Base-by-base conservation (phyloP, 108 stramenopile genomes). In the Conticribra guillardii region DNA sequence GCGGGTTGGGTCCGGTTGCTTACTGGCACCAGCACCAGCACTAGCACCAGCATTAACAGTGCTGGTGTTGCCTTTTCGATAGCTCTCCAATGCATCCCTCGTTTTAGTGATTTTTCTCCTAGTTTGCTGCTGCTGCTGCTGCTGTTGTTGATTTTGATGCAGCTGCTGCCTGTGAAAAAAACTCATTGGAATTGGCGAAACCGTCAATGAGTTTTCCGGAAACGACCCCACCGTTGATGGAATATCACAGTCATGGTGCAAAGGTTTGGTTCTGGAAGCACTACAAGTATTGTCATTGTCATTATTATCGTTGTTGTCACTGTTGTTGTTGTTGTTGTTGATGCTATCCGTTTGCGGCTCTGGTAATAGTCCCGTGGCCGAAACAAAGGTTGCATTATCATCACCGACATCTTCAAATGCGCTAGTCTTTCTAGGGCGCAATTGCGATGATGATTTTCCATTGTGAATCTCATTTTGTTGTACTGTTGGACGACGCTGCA, bases 31-130 rank as follows among this genome's bases (percentile, higher is more conserved):
- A n/a, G n/a, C n/a, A n/a, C n/a, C n/a, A n/a, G n/a, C n/a, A n/a
- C n/a, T n/a, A n/a, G n/a, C n/a, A n/a, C n/a, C n/a, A n/a, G n/a
- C n/a, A n/a, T n/a, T n/a, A n/a, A n/a, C n/a, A n/a, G n/a, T n/a
- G n/a, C n/a, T n/a, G n/a, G n/a, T n/a, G n/a, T n/a, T n/a, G n/a
- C n/a, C n/a, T 41, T 41, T 41, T 41, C 81, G 70, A 55, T 84
- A 78, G 46, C 54, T 81, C 41, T 79, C 67, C 8, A 80, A 51
- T n/a, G 69, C 61, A 65, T 85, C 82, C 54, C 64, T 71, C 53
- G 59, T 74, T 54, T 79, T 79, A 5, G 54, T 22, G 5, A 45
- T 64, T 18, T 18, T n/a, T n/a, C n/a, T n/a, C n/a, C n/a, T n/a
- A n/a, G n/a, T n/a, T n/a, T n/a, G n/a, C n/a, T n/a, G n/a, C n/a